Base-by-base conservation (phyloP, 176 grass and related monocot genomes). In the Cocos nucifera region DNA sequence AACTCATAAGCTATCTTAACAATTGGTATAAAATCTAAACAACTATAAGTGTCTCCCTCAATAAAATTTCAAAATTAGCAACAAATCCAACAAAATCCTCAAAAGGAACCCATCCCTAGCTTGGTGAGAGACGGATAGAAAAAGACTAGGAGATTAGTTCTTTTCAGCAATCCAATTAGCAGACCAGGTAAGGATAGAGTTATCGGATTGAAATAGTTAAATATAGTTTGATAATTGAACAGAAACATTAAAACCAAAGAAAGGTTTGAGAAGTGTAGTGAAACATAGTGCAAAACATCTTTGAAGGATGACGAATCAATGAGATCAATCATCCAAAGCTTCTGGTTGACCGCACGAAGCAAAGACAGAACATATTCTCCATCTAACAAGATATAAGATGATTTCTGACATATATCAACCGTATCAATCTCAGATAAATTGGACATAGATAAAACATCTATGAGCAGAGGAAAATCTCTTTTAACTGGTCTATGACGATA, bases 201-300 rank as follows among this genome's bases (percentile, higher is more conserved):
- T 44, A 44, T 12, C 14, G 35, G 2, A 44, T 44, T 44, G 35
- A 9, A 1, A 44, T 44, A 44, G 35, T 44, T 17, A 51, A 51
- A 21, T 52, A 22, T 28, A 15, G 54, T 20, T 67, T 18, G 9
- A 65, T 12, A 65, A 52, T 15, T 22, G 18, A 17, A 24, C 19
- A 29, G 0, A 54, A 9, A 21, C 0, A 20, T 21, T 21, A 39
- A 15, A 32, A 17, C 17, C 25, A 54, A 56, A 35, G 3, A 21
- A 27, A 22, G 35, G 32, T 7, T 49, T 49, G 10, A 48, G 19
- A 19, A 48, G 17, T 32, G 15, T 5, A 63, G 14, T 0, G 22
- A 5, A 22, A 39, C 65, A 32, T 68, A 68, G 53, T 53, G n/a
- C 2, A 68, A 28, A 68, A 68, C 65, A 68, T 68, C 65, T 68